Conservation (phyloP, 2,329 filamentous ascomycete genomes). For the Colletotrichum aenigma region DNA sequence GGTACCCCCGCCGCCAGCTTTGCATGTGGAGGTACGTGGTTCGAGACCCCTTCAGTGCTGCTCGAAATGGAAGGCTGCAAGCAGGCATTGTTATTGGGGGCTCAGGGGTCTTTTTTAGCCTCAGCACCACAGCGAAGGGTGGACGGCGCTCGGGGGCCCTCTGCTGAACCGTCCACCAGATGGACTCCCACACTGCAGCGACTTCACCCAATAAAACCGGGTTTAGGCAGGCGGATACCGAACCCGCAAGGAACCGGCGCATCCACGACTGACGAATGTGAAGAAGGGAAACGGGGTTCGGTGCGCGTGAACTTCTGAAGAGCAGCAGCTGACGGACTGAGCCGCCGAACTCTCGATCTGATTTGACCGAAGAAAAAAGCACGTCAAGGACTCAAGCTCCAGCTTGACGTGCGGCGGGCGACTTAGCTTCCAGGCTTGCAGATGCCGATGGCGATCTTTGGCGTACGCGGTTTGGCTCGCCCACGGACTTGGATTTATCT, state of each 20-base stretch:
- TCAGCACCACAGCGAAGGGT: not conserved
- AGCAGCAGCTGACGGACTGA: not conserved
- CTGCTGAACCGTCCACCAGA: conserved; percentile 5
- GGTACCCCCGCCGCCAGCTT: conserved; percentile 2
- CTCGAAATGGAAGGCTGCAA: conserved; percentile 5
- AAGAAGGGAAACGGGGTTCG: not conserved
- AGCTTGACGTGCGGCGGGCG: not conserved
- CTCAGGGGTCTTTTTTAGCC: not conserved
- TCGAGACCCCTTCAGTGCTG: not conserved
- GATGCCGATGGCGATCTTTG: conserved; percentile 12
- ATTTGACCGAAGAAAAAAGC: not conserved
- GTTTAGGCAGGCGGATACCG: not conserved
- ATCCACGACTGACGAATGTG: not conserved
- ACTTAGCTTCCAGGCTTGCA: not conserved
- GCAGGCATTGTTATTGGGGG: conserved; percentile 13
- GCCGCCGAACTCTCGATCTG: not conserved
- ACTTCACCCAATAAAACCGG: not conserved
- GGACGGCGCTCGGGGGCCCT: not conserved
- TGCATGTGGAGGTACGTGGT: conserved; percentile 16
- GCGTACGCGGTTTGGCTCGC: not conserved
- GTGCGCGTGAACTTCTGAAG: not conserved
- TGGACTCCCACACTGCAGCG: not conserved
- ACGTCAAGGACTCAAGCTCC: not conserved
- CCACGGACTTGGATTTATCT: not conserved
- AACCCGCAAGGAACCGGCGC: not conserved